Evolutionary conservation across 1,284 basidiomycete genomes (phyloP).

Genomic region (Fomitopsis schrenkii): DNA sequence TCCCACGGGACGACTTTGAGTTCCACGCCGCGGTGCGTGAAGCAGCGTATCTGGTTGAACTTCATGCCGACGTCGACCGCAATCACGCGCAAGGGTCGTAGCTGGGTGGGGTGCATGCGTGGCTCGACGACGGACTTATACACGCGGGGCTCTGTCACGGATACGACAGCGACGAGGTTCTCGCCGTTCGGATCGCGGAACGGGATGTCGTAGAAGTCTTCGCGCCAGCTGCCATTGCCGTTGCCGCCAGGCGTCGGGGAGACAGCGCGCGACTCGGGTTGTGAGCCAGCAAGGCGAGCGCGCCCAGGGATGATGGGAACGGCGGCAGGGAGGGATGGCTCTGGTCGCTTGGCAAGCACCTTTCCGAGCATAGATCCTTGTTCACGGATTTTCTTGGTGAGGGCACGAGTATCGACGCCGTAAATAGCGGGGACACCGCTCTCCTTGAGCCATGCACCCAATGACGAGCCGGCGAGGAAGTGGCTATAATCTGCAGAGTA

Average conservation of each 20-base stretch:
- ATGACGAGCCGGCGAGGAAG: conserved; percentile 86
- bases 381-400: conserved; percentile 96
- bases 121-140: conserved; percentile 61
- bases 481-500: conserved; percentile 96
- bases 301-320: conserved; percentile 18
- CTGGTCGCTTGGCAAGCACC: conserved; percentile 61
- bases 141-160: conserved; percentile 65
- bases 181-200: conserved; percentile 88
- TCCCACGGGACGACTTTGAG: conserved; percentile 98
- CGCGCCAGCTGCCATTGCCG: conserved; percentile 54
- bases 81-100: conserved; percentile 79
- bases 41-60: conserved; percentile 98
- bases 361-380: conserved; percentile 92
- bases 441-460: conserved; percentile 94
- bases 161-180: conserved; percentile 92
- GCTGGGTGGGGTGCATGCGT: conserved; percentile 72
- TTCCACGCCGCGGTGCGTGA: conserved; percentile 90
- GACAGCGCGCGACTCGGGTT: conserved; percentile 46
- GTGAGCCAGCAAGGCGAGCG: conserved; percentile 27
- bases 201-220: conserved; percentile 78
- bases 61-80: conserved; percentile 99
- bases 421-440: conserved; percentile 94
- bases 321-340: conserved; percentile 33
- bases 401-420: conserved; percentile 94
- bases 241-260: conserved; percentile 40